Conservation (phyloP, 305 asterid genomes). For the Lippia alba region DNA sequence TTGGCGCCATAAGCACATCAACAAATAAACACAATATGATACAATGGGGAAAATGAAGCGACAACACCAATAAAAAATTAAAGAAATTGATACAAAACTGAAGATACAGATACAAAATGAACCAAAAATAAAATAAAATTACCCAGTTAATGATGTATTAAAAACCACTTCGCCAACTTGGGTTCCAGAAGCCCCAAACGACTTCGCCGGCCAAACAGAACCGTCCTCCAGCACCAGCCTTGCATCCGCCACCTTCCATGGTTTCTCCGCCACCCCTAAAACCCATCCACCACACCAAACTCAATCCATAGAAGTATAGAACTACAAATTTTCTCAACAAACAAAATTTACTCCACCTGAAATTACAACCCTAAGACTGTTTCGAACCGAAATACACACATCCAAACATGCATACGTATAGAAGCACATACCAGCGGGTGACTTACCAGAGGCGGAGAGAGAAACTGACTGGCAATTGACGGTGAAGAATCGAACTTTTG, state of each 20-base stretch:
- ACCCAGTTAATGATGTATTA: conserved; percentile 95
- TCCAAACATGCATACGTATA: not conserved
- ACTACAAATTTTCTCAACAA: not conserved
- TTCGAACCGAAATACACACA: not conserved
- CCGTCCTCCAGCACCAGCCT: conserved; percentile 96
- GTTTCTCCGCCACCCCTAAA: conserved; percentile 63
- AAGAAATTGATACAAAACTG: not conserved
- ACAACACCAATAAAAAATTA: not conserved
- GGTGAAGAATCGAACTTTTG: conserved; percentile 42
- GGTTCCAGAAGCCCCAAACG: conserved; percentile 98
- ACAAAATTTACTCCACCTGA: not conserved
- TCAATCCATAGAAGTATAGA: not conserved
- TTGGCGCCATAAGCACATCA: not conserved
- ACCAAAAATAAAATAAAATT: conserved; percentile 2
- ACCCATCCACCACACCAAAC: not conserved
- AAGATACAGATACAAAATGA: not conserved
- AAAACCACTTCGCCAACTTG: conserved; percentile 99
- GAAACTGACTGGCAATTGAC: conserved; percentile 61
- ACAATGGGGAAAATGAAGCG: not conserved
- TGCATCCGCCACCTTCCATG: conserved; percentile 97
- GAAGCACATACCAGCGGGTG: conserved; percentile 41
- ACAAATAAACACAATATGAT: not conserved
- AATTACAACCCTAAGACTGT: not conserved
- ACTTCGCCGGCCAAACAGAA: conserved; percentile 89
- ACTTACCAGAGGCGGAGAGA: conserved; percentile 41